Evolutionary conservation across 2,329 filamentous ascomycete species (phyloP).

Genomic region (Polytolypa hystricis): DNA sequence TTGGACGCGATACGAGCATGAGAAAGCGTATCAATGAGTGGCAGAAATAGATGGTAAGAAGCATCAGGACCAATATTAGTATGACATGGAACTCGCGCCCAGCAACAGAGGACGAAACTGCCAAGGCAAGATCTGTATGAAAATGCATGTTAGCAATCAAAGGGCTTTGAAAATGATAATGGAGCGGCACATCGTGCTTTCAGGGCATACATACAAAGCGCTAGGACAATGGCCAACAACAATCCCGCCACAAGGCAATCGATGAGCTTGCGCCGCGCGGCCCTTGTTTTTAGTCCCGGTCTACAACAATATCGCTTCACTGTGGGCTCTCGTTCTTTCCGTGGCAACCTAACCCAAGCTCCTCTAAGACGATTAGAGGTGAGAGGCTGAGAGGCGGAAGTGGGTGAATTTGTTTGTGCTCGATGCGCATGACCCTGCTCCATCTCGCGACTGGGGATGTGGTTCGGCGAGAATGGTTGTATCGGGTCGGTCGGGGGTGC

Average conservation of each 20-base stretch:
- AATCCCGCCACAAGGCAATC: slow-evolving; percentile 55
- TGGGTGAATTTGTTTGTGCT: no score
- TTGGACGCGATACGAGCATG: slow-evolving; percentile 49
- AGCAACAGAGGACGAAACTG: slow-evolving; percentile 52
- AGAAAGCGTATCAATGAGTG: slow-evolving; percentile 65
- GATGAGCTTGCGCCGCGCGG: slow-evolving; percentile 37
- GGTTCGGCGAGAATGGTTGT: slow-evolving; percentile 7
- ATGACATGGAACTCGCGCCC: slow-evolving; percentile 67
- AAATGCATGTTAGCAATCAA: no score
- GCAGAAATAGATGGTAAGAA: slow-evolving; percentile 67
- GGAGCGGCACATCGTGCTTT: neutral
- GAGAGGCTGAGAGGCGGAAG: no score
- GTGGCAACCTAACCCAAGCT: slow-evolving; percentile 7
- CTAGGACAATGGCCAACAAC: slow-evolving; percentile 48
- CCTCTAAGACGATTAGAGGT: neutral
- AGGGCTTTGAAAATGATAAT: no score
- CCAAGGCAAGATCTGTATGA: slow-evolving; percentile 62
- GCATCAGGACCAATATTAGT: slow-evolving; percentile 64
- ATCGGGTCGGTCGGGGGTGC: slow-evolving; percentile 8
- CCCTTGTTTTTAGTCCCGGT: slow-evolving; percentile 11
- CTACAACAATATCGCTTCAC: slow-evolving; percentile 12
- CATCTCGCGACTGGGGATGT: slow-evolving; percentile 1
- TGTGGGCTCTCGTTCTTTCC: slow-evolving; percentile 6
- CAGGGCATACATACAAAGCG: slow-evolving; percentile 49
- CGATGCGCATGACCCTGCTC: neutral